Conservation (phyloP, 495 filamentous ascomycete genomes). For the Mytilinidion resinicola region DNA sequence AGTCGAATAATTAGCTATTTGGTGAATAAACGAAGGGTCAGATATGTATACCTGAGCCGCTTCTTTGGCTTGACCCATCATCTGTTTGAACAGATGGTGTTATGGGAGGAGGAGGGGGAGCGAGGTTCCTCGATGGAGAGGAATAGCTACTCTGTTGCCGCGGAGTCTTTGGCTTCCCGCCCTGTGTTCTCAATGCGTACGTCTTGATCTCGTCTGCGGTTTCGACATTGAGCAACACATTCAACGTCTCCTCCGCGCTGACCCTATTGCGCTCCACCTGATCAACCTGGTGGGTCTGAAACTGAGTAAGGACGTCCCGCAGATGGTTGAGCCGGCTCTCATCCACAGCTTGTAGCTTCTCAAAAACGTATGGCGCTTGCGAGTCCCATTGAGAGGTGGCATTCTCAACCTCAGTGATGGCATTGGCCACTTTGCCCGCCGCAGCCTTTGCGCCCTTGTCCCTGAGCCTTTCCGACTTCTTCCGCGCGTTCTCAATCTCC, state of each 20-base stretch:
- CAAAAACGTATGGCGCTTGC: constrained; percentile 91
- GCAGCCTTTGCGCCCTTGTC: constrained; percentile 74
- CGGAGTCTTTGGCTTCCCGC: constrained; percentile 22
- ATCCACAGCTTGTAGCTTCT: constrained; percentile 85
- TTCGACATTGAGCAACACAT: constrained; percentile 78
- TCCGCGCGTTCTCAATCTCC: constrained; percentile 75
- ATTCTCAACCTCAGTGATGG: constrained; percentile 65
- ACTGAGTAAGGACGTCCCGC: constrained; percentile 85
- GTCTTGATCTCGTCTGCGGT: constrained; percentile 85
- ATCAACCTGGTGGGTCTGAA: constrained; percentile 88
- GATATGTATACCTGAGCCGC: constrained; percentile 28
- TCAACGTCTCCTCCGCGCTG: constrained; percentile 74
- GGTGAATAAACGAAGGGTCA: too few species aligned
- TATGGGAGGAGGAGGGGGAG: constrained; percentile 14
- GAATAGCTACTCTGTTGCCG: constrained; percentile 27
- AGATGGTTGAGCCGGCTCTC: constrained; percentile 86
- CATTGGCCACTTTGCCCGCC: constrained; percentile 71
- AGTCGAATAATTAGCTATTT: neutral
- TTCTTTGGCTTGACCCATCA: constrained; percentile 31
- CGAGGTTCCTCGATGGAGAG: constrained; percentile 20
- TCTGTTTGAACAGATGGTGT: constrained; percentile 25
- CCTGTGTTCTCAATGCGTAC: constrained; percentile 54
- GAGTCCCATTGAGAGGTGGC: constrained; percentile 87
- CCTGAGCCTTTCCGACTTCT: constrained; percentile 78
- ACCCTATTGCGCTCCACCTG: constrained; percentile 70